Evolutionary conservation across 1,284 basidiomycete species (phyloP).

Genomic region (Malassezia equina): DNA sequence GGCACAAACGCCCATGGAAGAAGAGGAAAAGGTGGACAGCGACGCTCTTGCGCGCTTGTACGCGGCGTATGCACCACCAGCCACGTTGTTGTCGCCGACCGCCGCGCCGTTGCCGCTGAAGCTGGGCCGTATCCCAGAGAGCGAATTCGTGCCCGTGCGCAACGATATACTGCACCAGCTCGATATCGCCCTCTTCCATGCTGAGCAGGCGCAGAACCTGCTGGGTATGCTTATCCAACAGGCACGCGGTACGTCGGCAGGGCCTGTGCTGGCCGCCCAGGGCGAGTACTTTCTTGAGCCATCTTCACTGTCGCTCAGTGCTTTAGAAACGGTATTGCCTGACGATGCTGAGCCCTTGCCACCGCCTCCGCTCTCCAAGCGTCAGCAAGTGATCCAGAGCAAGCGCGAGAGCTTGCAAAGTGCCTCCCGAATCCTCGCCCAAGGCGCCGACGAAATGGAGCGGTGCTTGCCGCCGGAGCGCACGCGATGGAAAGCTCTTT

Average conservation of each 20-base stretch:
- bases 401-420: constrained; percentile 21
- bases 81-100: background rate
- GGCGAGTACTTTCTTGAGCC: constrained; percentile 14
- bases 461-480: constrained; percentile 17
- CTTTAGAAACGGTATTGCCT: background rate
- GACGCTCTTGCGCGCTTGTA: background rate
- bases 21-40: background rate
- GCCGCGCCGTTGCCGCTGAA: background rate
- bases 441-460: constrained; percentile 25
- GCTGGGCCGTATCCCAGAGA: constrained; percentile 27
- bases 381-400: constrained; percentile 23
- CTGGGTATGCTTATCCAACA: constrained; percentile 30
- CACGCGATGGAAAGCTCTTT: constrained; percentile 26
- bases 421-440: constrained; percentile 24
- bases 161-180: constrained; percentile 24
- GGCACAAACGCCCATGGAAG: background rate
- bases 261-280: constrained; percentile 12
- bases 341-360: constrained; percentile 8
- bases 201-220: constrained; percentile 33
- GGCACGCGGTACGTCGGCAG: background rate
- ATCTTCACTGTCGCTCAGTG: constrained; percentile 9
- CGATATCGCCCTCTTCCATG: constrained; percentile 30
- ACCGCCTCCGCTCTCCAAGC: constrained; percentile 9
- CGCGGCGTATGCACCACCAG: background rate
- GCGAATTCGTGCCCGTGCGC: constrained; percentile 27